Evolutionary conservation across 345 rosid species (phyloP).

Genomic region (Bretschneidera sinensis): DNA sequence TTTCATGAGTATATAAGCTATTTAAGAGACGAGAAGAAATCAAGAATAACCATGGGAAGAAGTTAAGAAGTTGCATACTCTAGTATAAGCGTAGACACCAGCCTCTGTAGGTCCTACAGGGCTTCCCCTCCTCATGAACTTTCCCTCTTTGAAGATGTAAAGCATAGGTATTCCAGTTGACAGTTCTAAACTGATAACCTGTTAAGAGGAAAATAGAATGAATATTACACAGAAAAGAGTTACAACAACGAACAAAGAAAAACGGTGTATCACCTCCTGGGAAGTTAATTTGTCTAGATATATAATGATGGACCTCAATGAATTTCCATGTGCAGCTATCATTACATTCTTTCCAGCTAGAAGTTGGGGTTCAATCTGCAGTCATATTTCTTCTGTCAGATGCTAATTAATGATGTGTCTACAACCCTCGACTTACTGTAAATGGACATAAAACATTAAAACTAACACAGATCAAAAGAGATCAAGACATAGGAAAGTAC

Average conservation of each 20-base stretch:
- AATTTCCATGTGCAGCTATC: conserved; percentile 98
- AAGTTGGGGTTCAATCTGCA: conserved; percentile 90
- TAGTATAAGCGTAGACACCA: conserved; percentile 93
- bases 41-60: neutral
- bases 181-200: conserved; percentile 81
- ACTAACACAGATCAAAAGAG: neutral
- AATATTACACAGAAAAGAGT: neutral
- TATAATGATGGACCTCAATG: conserved; percentile 91
- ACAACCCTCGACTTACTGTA: neutral
- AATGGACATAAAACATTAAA: neutral
- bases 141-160: conserved; percentile 84
- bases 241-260: neutral
- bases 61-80: conserved; percentile 45
- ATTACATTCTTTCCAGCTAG: conserved; percentile 71
- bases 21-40: conserved; percentile 2
- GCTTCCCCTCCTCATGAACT: conserved; percentile 84
- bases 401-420: neutral
- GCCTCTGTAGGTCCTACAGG: conserved; percentile 86
- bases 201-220: neutral
- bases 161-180: conserved; percentile 97
- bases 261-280: conserved; percentile 61
- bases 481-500: conserved; percentile 22
- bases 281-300: conserved; percentile 93
- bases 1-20: too few species aligned
- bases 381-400: conserved; percentile 11